These are phyloP conservation scores for Xylaria flabelliformis DNA, from an alignment of 495 filamentous ascomycete species.

Conservation along the genomic window DNA sequence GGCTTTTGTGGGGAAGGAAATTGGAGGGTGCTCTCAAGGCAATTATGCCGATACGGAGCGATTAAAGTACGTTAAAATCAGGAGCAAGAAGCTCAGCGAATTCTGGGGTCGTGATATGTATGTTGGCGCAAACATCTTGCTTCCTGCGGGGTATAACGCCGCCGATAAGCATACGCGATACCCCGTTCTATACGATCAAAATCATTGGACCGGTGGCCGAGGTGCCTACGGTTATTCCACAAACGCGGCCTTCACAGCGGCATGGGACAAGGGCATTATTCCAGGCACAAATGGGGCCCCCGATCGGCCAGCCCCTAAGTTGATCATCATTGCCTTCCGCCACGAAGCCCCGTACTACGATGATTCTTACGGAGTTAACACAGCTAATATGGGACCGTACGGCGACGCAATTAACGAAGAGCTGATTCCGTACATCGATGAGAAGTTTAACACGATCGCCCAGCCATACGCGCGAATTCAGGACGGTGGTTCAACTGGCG, in stretches of 20 bases:
- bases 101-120: conserved; percentile 32
- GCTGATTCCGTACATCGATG: conserved; percentile 24
- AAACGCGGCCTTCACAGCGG: conserved; percentile 12
- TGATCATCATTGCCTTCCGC: conserved; percentile 28
- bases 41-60: conserved; percentile 23
- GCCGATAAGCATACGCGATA: conserved; percentile 25
- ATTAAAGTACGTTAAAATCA: conserved; percentile 25
- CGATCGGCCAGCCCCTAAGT: conserved; percentile 21
- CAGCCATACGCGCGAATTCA: conserved; percentile 27
- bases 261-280: conserved; percentile 26
- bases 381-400: conserved; percentile 25
- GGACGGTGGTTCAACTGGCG: conserved; percentile 27
- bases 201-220: conserved; percentile 27
- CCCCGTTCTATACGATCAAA: conserved; percentile 26
- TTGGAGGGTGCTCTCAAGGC: conserved; percentile 26
- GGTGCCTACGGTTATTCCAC: conserved; percentile 15
- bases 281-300: conserved; percentile 12
- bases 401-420: conserved; percentile 28
- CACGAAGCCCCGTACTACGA: conserved; percentile 29
- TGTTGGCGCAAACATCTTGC: conserved; percentile 27
- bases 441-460: conserved; percentile 24
- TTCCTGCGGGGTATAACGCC: conserved; percentile 25
- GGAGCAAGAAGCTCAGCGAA: conserved; percentile 17
- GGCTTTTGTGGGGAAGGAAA: conserved; percentile 21
- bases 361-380: conserved; percentile 28